These are phyloP conservation scores for Vanrija sp. DNA, from an alignment of 1,284 basidiomycete species.

Conservation along the genomic window DNA sequence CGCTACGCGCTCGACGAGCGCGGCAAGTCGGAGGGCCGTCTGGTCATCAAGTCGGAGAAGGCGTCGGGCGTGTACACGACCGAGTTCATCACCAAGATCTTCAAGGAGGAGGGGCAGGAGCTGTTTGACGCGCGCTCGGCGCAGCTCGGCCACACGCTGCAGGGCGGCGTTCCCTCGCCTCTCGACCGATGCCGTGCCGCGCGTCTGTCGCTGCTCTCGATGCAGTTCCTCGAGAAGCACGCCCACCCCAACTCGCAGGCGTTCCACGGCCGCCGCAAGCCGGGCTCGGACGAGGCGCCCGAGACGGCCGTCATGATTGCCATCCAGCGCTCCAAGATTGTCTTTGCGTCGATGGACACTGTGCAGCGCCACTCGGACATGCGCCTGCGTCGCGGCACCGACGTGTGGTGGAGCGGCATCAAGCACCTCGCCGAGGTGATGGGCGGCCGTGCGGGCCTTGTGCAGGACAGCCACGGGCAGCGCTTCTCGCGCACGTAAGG, in stretches of 20 bases:
- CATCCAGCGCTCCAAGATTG: constrained; percentile 72
- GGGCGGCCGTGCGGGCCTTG: constrained; percentile 44
- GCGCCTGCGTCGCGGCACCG: constrained; percentile 77
- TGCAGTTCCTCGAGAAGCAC: constrained; percentile 87
- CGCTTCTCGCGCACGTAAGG: neutral
- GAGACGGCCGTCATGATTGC: constrained; percentile 81
- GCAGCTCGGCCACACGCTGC: constrained; percentile 90
- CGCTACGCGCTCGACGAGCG: constrained; percentile 81
- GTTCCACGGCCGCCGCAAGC: constrained; percentile 11
- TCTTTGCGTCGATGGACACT: constrained; percentile 77
- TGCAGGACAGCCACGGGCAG: constrained; percentile 6
- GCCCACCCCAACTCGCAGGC: constrained; percentile 52
- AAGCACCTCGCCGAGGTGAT: constrained; percentile 70
- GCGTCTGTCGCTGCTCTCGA: constrained; percentile 83
- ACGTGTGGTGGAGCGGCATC: constrained; percentile 73
- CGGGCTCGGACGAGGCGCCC: constrained; percentile 27
- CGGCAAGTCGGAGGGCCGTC: constrained; percentile 85
- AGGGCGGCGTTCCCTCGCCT: constrained; percentile 92
- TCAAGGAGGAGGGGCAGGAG: constrained; percentile 79
- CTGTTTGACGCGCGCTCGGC: constrained; percentile 95
- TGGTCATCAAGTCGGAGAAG: constrained; percentile 88
- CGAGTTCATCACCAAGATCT: constrained; percentile 86
- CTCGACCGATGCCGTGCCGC: constrained; percentile 88
- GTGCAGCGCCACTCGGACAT: constrained; percentile 85
- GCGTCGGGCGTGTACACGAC: constrained; percentile 87